Percentiles rank a stretch among this genome's conserved stretches.
These are phyloP conservation scores for Clitopilus passeckerianus DNA, from an alignment of 768 basidiomycete species.

Conservation along the genomic window DNA sequence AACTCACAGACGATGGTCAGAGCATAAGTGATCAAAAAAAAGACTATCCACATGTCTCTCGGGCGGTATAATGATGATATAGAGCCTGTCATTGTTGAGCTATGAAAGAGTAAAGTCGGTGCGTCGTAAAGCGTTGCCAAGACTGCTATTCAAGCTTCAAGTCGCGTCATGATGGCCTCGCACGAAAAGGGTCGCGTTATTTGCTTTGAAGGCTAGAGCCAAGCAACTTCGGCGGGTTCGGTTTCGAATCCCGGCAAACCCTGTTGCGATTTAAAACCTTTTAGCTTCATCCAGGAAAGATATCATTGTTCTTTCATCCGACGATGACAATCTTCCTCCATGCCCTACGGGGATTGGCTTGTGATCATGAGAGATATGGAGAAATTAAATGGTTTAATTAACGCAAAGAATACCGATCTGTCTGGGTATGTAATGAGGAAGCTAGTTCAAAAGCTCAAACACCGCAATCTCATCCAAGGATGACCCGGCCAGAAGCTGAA, in stretches of 20 bases:
- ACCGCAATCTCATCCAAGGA: not conserved
- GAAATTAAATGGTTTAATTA: too few species aligned
- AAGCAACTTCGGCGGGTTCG: not conserved
- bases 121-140: not conserved
- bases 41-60: not conserved
- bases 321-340: slow-evolving; percentile 2
- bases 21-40: not conserved
- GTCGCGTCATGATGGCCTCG: not conserved
- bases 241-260: too few species aligned
- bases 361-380: too few species aligned
- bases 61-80: not conserved
- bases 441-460: not conserved
- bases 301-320: slow-evolving; percentile 5
- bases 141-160: not conserved
- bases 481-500: not conserved
- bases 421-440: too few species aligned
- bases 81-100: not conserved
- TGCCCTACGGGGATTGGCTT: not conserved
- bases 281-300: not conserved
- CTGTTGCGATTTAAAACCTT: too few species aligned
- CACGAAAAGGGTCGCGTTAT: not conserved
- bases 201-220: not conserved
- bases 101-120: not conserved
- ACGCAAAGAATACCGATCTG: too few species aligned
- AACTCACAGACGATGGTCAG: not conserved